Percentiles rank a stretch among this genome's conserved stretches.
phyloP scores from a whole-genome alignment of 2,329 filamentous ascomycete species.

The Moelleriella libera region DNA sequence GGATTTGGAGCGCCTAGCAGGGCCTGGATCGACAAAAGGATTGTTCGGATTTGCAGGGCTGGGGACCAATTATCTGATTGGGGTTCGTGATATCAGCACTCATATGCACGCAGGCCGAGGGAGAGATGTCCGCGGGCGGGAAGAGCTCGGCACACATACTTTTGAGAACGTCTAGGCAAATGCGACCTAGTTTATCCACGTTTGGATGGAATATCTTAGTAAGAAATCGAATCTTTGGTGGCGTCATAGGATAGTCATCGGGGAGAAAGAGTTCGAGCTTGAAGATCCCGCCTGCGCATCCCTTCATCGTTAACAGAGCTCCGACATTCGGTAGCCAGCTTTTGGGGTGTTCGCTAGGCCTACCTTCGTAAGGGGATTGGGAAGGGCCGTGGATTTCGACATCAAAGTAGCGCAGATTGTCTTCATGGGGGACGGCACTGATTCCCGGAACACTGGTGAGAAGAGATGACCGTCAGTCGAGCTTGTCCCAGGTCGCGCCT shows the following conservation, averaged over 20 bases:
- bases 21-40: slow-evolving; percentile 96
- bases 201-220: slow-evolving; percentile 99
- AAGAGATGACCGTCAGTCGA: slow-evolving; percentile 3
- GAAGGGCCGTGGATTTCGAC: slow-evolving; percentile 89
- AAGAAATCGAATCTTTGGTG: slow-evolving; percentile 93
- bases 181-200: slow-evolving; percentile 92
- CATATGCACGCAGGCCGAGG: slow-evolving; percentile 5
- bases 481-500: neutral
- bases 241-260: slow-evolving; percentile 98
- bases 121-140: neutral
- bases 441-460: slow-evolving; percentile 74
- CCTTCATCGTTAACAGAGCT: too few relatives aligned
- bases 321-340: too few relatives aligned
- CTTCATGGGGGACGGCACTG: slow-evolving; percentile 87
- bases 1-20: slow-evolving; percentile 92
- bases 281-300: slow-evolving; percentile 58
- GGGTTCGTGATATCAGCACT: too few relatives aligned
- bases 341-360: slow-evolving; percentile 7
- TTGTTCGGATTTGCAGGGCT: slow-evolving; percentile 92
- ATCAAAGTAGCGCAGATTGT: slow-evolving; percentile 96
- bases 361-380: slow-evolving; percentile 91
- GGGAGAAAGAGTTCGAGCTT: slow-evolving; percentile 95
- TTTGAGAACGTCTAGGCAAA: slow-evolving; percentile 94
- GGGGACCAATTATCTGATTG: slow-evolving; percentile 89
- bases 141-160: slow-evolving; percentile 39